Evolutionary conservation across 148 eudicot species (phyloP).

Genomic region (Cornus florida): DNA sequence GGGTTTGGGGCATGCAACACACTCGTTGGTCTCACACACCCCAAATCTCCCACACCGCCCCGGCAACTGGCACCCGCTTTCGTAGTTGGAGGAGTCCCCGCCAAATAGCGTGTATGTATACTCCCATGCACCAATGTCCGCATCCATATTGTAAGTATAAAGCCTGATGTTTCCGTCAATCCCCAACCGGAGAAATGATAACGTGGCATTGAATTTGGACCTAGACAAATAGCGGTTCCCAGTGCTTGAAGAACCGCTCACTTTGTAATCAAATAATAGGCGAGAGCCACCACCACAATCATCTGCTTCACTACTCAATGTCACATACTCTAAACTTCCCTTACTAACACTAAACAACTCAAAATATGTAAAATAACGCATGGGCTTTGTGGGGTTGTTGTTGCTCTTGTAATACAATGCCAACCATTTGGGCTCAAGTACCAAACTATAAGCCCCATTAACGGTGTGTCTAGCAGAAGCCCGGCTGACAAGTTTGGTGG

Average conservation of each 20-base stretch:
- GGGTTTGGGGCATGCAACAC: conserved; percentile 61
- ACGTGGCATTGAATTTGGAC: conserved; percentile 16
- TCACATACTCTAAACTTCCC: conserved; percentile 14
- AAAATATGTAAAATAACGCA: conserved; percentile 18
- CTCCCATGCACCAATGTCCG: conserved; percentile 40
- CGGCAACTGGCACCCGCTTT: conserved; percentile 49
- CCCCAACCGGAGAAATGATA: conserved; percentile 10
- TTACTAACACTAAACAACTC: conserved; percentile 11
- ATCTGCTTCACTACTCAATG: neutral
- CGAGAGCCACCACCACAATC: neutral
- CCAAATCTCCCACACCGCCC: conserved; percentile 52
- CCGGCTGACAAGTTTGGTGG: conserved; percentile 33
- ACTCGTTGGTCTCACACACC: conserved; percentile 56
- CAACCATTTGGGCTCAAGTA: conserved; percentile 25
- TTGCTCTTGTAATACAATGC: conserved; percentile 17
- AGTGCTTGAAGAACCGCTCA: neutral
- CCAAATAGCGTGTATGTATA: conserved; percentile 38
- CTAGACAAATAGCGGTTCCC: neutral
- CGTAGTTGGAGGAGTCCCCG: conserved; percentile 16
- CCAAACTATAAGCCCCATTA: conserved; percentile 31
- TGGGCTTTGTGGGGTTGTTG: conserved; percentile 20
- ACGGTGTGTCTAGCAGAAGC: conserved; percentile 14
- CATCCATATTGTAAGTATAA: conserved; percentile 14
- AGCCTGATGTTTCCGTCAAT: conserved; percentile 18
- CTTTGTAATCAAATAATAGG: neutral